Percentiles rank a stretch among this genome's conserved stretches.
Evolutionary conservation across 2,329 filamentous ascomycete species (phyloP).

Genomic region (Aspergillus sp.): DNA sequence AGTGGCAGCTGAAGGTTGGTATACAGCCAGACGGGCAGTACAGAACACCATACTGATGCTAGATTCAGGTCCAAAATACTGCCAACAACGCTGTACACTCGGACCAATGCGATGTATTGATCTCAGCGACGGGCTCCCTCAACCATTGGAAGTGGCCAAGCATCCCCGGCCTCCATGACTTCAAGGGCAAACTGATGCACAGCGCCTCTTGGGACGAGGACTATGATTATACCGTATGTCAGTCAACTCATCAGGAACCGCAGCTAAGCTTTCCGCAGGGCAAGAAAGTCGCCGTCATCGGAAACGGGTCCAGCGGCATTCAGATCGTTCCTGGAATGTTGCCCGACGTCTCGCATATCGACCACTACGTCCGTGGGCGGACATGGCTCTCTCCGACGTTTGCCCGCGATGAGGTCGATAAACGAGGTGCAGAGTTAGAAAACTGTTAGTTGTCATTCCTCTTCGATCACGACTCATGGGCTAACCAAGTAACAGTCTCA

Average conservation of each 20-base stretch:
- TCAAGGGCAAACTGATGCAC: conserved; percentile 38
- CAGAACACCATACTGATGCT: too few relatives aligned
- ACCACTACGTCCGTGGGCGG: conserved; percentile 25
- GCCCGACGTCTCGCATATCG: conserved; percentile 31
- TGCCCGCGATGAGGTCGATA: conserved; percentile 19
- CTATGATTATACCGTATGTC: conserved; percentile 23
- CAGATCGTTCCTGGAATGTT: conserved; percentile 32
- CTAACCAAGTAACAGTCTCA: conserved; percentile 12
- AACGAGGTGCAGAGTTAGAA: conserved; percentile 15
- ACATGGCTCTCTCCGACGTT: conserved; percentile 24
- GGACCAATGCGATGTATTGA: conserved; percentile 25
- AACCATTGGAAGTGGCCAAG: conserved; percentile 39
- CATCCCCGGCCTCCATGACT: conserved; percentile 38
- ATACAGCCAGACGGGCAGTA: too few relatives aligned
- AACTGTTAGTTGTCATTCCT: conserved; percentile 18
- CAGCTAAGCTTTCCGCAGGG: conserved; percentile 8
- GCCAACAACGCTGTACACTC: conserved; percentile 10
- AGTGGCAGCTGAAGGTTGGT: conserved; percentile 20
- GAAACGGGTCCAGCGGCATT: conserved; percentile 33
- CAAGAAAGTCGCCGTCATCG: conserved; percentile 29
- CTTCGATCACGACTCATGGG: background rate
- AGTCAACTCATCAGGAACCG: background rate
- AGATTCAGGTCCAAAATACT: conserved; percentile 15
- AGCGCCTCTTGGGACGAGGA: conserved; percentile 35
- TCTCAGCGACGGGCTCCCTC: conserved; percentile 32